Evolutionary conservation across 1,284 basidiomycete species (phyloP).

Genomic region (Lentinula novae-zelandiae): DNA sequence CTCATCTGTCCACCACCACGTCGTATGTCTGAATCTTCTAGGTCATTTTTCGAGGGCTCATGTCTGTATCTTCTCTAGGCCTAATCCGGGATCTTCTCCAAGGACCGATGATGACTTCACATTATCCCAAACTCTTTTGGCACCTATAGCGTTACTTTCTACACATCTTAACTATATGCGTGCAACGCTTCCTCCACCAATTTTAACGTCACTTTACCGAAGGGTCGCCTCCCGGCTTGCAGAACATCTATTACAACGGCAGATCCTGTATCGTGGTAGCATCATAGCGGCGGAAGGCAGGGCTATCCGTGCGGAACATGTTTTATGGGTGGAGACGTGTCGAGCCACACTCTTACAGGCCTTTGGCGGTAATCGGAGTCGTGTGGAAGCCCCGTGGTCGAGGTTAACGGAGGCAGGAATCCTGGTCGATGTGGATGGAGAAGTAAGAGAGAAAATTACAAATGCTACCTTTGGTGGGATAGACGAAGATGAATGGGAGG

Average conservation of each 20-base stretch:
- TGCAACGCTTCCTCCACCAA: constrained; percentile 51
- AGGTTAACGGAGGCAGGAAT: constrained; percentile 64
- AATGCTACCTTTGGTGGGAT: constrained; percentile 41
- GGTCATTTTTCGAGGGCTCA: constrained; percentile 4
- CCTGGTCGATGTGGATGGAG: constrained; percentile 51
- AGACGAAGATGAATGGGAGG: constrained; percentile 43
- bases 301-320: constrained; percentile 62
- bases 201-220: constrained; percentile 63
- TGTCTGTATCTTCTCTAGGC: constrained; percentile 14
- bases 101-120: constrained; percentile 38
- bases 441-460: constrained; percentile 23
- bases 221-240: constrained; percentile 62
- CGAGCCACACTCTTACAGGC: constrained; percentile 48
- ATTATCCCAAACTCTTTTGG: constrained; percentile 64
- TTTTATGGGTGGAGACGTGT: constrained; percentile 78
- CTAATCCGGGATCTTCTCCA: constrained; percentile 17
- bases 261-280: constrained; percentile 73
- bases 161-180: constrained; percentile 67
- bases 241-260: constrained; percentile 78
- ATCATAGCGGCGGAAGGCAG: constrained; percentile 54
- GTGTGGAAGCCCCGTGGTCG: constrained; percentile 71
- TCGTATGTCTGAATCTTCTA: constrained; percentile 27
- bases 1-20: constrained; percentile 53
- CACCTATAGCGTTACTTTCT: constrained; percentile 69
- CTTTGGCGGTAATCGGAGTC: constrained; percentile 34